Evolutionary conservation across 805 yeast genomes (phyloP).

Genomic region (Lachancea meyersii): DNA sequence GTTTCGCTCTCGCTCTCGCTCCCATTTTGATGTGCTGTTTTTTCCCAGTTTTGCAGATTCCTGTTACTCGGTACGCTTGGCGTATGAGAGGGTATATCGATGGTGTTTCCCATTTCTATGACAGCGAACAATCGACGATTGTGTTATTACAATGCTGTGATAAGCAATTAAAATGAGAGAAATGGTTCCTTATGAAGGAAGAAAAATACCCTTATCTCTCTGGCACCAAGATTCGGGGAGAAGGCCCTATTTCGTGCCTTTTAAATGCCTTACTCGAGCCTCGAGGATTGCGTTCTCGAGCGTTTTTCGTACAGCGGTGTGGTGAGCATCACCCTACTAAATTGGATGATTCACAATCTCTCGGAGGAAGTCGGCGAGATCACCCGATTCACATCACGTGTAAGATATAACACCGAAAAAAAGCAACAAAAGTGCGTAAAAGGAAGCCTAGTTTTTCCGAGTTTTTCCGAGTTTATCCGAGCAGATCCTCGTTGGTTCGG

Average conservation of each 20-base stretch:
- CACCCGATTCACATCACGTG: neutral
- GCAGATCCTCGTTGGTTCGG: too few species aligned
- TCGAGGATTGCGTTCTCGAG: neutral
- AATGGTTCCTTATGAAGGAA: too few species aligned
- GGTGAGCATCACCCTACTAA: neutral
- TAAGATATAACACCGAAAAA: too few species aligned
- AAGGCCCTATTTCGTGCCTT: neutral
- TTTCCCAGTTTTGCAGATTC: neutral
- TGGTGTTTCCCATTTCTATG: neutral
- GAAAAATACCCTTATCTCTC: neutral
- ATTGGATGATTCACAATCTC: neutral
- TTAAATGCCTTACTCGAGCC: neutral
- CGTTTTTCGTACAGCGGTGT: neutral
- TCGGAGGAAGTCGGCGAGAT: conserved; percentile 1
- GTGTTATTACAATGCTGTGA: too few species aligned
- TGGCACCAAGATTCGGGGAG: neutral
- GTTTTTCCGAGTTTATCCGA: conserved; percentile 1
- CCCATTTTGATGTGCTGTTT: neutral
- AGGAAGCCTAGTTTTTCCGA: neutral
- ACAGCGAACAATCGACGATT: neutral
- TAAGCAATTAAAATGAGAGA: too few species aligned
- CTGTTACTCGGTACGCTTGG: neutral
- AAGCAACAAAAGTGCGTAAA: too few species aligned
- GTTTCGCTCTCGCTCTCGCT: neutral
- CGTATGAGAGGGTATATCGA: neutral